Evolutionary conservation across 805 yeast genomes (phyloP), one percentile per base, ranked within the genome.

Genomic region (Kluyveromyces lactis): DNA sequence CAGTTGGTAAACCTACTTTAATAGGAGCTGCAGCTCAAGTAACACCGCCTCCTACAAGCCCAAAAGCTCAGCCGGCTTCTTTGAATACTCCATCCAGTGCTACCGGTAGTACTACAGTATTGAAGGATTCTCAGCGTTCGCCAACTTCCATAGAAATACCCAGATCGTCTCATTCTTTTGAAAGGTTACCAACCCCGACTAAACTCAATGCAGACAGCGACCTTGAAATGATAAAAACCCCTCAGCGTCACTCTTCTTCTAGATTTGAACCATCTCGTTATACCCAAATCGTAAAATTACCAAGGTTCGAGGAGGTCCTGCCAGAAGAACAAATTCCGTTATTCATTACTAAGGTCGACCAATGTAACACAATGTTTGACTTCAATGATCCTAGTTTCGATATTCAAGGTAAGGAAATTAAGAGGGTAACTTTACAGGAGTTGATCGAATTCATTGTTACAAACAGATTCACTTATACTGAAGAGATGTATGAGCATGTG

Each of bases 311-410:
- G 48, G 96, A 89, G 52, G 95, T 89, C 16, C 74, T 84, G 3
- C 82, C 86, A 16, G 86, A 79, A 46, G 90, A 86, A 55, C 81
- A 82, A 46, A 75, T 80, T 38, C 46, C 55, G 19, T 71, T 92
- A 45, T 92, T 92, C 54, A 66, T 87, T 39, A 82, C 82, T 51
- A 92, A 92, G 56, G 79, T 90, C 38, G 95, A 87, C 53, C 98
- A 92, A 64, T 90, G 97, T 68, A 86, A 86, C 59, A 80, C 87
- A 18, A 77, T 92, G 67, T 92, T 90, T 67, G 96, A 92, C 66
- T 92, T 92, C 58, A 76, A 77, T 53, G 97, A 92, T 62, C 95
- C 97, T 5, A 81, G 95, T 11, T 79, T 80, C 42, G 97, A 92
- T 62, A 77, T 87, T 39, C 79, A 82, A 53, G 96, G 97, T 33